Percentiles rank a stretch among this genome's conserved stretches.
These are phyloP conservation scores for Cruciata laevipes DNA, from an alignment of 257 asterid species.

Conservation along the genomic window DNA sequence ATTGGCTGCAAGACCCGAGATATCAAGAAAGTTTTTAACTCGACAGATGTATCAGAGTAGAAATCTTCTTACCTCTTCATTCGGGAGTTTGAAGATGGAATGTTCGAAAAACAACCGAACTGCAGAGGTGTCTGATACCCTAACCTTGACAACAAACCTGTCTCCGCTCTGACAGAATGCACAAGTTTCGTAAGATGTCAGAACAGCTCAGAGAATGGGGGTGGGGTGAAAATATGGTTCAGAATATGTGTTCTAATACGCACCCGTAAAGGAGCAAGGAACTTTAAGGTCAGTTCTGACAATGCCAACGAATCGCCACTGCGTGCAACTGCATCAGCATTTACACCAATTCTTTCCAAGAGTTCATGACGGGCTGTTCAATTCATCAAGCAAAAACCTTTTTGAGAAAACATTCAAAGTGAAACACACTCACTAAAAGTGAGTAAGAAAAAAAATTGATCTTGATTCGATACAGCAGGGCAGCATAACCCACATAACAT, in stretches of 20 bases:
- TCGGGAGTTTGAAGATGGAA: slow-evolving; percentile 64
- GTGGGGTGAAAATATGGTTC: neutral
- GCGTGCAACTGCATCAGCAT: slow-evolving; percentile 76
- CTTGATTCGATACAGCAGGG: neutral
- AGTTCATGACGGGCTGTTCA: slow-evolving; percentile 90
- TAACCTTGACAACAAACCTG: slow-evolving; percentile 63
- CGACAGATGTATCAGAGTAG: neutral
- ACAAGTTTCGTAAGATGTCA: neutral
- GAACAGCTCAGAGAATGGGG: neutral
- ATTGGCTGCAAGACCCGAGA: slow-evolving; percentile 42
- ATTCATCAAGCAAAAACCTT: neutral
- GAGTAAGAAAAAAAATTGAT: neutral
- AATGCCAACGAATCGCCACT: slow-evolving; percentile 69
- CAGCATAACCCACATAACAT: neutral
- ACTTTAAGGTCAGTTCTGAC: slow-evolving; percentile 71
- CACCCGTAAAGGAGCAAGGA: slow-evolving; percentile 81
- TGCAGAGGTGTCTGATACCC: slow-evolving; percentile 55
- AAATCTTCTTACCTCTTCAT: slow-evolving; percentile 43
- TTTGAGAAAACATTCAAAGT: neutral
- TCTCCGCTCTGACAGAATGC: slow-evolving; percentile 69
- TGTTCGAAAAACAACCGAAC: slow-evolving; percentile 78
- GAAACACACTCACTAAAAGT: neutral
- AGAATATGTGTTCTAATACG: slow-evolving; percentile 14
- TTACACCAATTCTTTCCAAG: slow-evolving; percentile 56
- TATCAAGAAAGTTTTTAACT: neutral